These are phyloP conservation scores for Monosporascus sp. DNA, from an alignment of 2,329 filamentous ascomycete genomes.

Conservation along the genomic window DNA sequence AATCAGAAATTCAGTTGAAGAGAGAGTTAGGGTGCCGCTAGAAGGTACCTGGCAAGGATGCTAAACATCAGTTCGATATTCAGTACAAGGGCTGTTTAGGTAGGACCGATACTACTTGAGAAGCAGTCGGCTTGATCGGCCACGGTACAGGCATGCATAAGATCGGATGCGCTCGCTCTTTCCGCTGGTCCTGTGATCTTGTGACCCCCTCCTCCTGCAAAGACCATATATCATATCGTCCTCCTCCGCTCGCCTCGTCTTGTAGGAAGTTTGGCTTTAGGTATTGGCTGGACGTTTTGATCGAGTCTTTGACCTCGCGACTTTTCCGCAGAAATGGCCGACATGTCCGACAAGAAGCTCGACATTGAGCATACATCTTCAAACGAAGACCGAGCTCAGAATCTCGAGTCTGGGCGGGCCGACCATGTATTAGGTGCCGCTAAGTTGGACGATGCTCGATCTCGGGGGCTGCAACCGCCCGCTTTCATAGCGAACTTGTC, in stretches of 20 bases:
- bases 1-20: no score
- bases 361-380: constrained; percentile 9
- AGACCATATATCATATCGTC: not conserved
- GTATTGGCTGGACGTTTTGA: no score
- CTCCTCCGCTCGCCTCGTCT: no score
- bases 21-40: no score
- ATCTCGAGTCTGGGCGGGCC: constrained; percentile 7
- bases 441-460: constrained; percentile 16
- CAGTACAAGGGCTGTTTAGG: not conserved
- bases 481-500: constrained; percentile 38
- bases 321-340: not conserved
- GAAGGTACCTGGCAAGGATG: no score
- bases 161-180: not conserved
- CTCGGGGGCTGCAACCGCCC: constrained; percentile 23
- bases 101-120: not conserved
- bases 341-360: constrained; percentile 1
- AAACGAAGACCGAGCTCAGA: constrained; percentile 9
- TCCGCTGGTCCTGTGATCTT: not conserved
- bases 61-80: no score
- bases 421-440: constrained; percentile 10
- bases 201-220: not conserved
- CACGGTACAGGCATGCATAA: not conserved
- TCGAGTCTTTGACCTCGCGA: no score
- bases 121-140: not conserved
- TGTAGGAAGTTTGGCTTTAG: no score